phyloP scores from a whole-genome alignment of 2,329 filamentous ascomycete species.

The Myriosclerotinia duriaeana region DNA sequence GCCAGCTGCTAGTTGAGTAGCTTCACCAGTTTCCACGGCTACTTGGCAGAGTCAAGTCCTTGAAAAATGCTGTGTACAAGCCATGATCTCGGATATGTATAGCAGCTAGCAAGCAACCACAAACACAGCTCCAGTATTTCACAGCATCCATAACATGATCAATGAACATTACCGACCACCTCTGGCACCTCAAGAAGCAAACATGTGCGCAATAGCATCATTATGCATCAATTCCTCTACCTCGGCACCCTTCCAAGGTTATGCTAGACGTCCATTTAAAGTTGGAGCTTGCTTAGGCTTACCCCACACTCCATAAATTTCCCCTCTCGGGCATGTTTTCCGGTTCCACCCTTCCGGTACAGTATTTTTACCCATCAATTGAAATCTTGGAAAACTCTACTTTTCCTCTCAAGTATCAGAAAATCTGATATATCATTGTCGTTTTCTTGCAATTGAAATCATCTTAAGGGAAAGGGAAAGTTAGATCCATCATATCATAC shows the following conservation, averaged over 20 bases:
- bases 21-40: neutral
- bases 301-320: conserved; percentile 25
- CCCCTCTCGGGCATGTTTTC: conserved; percentile 11
- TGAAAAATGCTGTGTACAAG: neutral
- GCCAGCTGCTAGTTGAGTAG: neutral
- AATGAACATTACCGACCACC: neutral
- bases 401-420: neutral
- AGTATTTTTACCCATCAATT: neutral
- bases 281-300: conserved; percentile 14
- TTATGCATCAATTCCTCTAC: neutral
- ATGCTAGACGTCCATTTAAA: conserved; percentile 18
- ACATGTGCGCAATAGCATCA: neutral
- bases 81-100: neutral
- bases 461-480: neutral
- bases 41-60: neutral
- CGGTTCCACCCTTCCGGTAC: neutral
- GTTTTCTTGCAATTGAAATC: neutral
- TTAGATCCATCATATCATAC: neutral
- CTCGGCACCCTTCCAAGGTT: conserved; percentile 12
- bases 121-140: neutral
- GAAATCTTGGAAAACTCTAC: neutral
- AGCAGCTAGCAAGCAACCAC: neutral
- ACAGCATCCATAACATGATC: neutral
- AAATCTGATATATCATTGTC: neutral
- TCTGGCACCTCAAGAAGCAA: neutral